Base-by-base conservation (phyloP, 1,284 basidiomycete genomes). In the Ganoderma boninense region DNA sequence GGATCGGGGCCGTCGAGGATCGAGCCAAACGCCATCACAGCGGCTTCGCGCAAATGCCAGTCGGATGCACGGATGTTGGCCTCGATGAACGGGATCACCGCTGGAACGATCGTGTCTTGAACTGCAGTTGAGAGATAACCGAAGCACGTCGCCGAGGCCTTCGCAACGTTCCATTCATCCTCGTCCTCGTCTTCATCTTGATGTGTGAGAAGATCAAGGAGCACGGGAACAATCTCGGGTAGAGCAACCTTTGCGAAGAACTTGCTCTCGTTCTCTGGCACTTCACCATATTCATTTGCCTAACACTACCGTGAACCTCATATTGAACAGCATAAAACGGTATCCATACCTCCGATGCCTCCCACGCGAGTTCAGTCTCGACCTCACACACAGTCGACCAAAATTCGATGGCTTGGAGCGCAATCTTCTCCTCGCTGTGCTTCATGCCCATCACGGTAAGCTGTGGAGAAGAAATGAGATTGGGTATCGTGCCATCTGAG, bases 361-460 rank as follows among this genome's bases (percentile, higher is more conserved):
- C 97, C 74, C 96, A 89, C n/a, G 92, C 91, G 68, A 99, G 85
- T 73, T 98, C 97, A 61, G 96, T 93, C 82, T 99, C 97, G 81
- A 98, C 96, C 80, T 99, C 97, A 79, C 97, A 99, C 8, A 99
- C 97, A 5, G 97, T 99, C 4, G 97, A 97, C 97, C 98, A 99
- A 84, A 99, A 99, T 80, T 99, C 97, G 73, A 99, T 94, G 23
- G 98, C 98, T 82, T 99, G 97, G 49, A 98, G 84, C 0, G 96
- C 96, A 26, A 99, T 97, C 18, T 90, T 87, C 78, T 98, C 96
- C 77, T 99, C 97, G 20, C 84, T 82, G 78, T 98, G 94, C 81
- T 96, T 95, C 98, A 99, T 99, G 65, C 98, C 98, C 79, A 98
- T 91, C n/a, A 99, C 96, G 10, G 97, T 99, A 70, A 99, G 86